phyloP scores from a whole-genome alignment of 495 filamentous ascomycete genomes.

The Eremomyces bilateralis region DNA sequence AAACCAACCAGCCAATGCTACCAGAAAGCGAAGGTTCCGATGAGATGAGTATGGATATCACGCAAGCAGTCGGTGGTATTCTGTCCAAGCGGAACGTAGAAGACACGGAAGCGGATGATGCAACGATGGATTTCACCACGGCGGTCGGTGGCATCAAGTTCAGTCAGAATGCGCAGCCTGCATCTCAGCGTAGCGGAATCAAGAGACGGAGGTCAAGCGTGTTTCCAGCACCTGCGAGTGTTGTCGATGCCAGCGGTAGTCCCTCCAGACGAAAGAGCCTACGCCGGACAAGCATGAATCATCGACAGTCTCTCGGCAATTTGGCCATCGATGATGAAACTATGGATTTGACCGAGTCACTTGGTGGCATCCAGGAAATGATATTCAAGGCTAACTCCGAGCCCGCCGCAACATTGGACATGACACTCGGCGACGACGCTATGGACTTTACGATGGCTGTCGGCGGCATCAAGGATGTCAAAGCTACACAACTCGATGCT shows the following conservation, averaged over 20 bases:
- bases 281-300: background rate
- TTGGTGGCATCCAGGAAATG: constrained; percentile 45
- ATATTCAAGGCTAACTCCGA: constrained; percentile 1
- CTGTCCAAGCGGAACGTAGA: constrained; percentile 4
- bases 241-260: background rate
- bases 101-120: constrained; percentile 16
- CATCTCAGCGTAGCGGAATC: constrained; percentile 10
- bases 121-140: constrained; percentile 22
- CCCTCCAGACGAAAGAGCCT: background rate
- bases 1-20: too few species aligned
- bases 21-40: constrained; percentile 12
- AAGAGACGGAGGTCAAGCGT: constrained; percentile 11
- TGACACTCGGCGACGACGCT: constrained; percentile 33
- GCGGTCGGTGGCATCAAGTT: too few species aligned
- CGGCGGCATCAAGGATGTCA: constrained; percentile 21
- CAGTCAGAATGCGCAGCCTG: too few species aligned
- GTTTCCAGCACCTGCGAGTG: background rate
- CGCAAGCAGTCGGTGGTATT: constrained; percentile 24
- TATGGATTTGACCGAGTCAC: constrained; percentile 53
- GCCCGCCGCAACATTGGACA: constrained; percentile 7
- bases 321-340: constrained; percentile 16
- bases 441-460: constrained; percentile 64
- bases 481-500: background rate
- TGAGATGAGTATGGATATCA: constrained; percentile 31
- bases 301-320: background rate